A percentile compares a stretch with the other conserved stretches of the same genome.
Conservation (phyloP, 371 early-diverging fungal genomes). For the Mortierella polycephala region DNA sequence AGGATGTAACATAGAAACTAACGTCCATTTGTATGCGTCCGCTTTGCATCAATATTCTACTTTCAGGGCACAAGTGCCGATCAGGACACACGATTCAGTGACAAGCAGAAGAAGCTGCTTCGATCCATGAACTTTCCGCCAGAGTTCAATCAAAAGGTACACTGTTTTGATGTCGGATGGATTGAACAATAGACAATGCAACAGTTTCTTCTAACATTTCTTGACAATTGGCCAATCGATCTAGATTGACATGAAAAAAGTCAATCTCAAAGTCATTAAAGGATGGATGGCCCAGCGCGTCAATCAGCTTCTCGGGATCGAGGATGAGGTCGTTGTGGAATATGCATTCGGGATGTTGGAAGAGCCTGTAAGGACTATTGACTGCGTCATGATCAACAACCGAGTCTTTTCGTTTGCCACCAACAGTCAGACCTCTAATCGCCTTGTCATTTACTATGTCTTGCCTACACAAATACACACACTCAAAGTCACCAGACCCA, state of each 20-base stretch:
- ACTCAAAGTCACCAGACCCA: slow-evolving; percentile 79
- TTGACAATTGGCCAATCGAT: not conserved
- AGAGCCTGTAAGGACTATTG: slow-evolving; percentile 63
- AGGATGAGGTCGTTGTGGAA: slow-evolving; percentile 94
- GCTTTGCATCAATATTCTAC: not conserved
- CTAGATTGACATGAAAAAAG: slow-evolving; percentile 91
- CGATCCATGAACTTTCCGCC: slow-evolving; percentile 85
- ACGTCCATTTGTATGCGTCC: slow-evolving; percentile 2
- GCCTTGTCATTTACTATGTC: slow-evolving; percentile 1
- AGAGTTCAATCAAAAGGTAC: slow-evolving; percentile 84
- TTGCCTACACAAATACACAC: no score
- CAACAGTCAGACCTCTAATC: not conserved
- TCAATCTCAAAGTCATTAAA: slow-evolving; percentile 82
- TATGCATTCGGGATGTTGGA: slow-evolving; percentile 87
- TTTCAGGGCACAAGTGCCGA: slow-evolving; percentile 80
- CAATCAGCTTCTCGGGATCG: slow-evolving; percentile 85
- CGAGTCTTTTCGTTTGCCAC: not conserved
- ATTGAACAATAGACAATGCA: not conserved
- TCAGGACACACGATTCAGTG: slow-evolving; percentile 90
- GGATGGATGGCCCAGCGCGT: slow-evolving; percentile 87
- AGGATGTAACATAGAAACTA: no score
- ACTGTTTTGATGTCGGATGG: no score
- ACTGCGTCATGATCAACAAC: not conserved
- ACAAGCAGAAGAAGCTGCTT: slow-evolving; percentile 89
- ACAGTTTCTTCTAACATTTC: no score